These are phyloP conservation scores for Claviceps sp. DNA, from an alignment of 2,329 filamentous ascomycete species.

Conservation along the genomic window DNA sequence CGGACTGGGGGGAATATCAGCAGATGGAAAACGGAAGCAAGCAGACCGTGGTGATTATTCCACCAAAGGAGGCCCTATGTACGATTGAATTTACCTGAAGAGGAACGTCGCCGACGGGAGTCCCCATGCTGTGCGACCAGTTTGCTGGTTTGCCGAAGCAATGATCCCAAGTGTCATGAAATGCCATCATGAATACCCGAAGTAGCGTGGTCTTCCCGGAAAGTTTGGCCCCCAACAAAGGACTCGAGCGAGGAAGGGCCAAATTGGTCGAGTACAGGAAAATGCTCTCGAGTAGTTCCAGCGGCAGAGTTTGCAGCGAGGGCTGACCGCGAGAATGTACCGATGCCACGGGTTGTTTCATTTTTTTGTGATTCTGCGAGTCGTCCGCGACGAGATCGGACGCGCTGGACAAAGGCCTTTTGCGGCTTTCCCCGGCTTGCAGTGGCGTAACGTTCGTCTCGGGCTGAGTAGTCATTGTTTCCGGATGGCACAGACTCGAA, in stretches of 20 bases:
- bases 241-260: slow-evolving; percentile 31
- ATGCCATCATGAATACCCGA: slow-evolving; percentile 23
- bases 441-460: no score
- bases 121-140: no score
- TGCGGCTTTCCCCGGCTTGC: slow-evolving; percentile 10
- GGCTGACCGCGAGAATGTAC: slow-evolving; percentile 7
- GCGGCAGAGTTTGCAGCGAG: slow-evolving; percentile 7
- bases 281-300: slow-evolving; percentile 40
- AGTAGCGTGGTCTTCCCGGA: slow-evolving; percentile 27
- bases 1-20: no score
- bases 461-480: no score
- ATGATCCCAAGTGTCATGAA: slow-evolving; percentile 25
- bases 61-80: no score
- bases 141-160: slow-evolving; percentile 16
- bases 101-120: no score
- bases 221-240: slow-evolving; percentile 31
- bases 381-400: slow-evolving; percentile 4
- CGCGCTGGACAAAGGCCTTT: slow-evolving; percentile 8
- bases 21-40: no score
- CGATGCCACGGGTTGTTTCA: slow-evolving; percentile 15
- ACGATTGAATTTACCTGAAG: no score
- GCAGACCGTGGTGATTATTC: no score
- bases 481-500: no score
- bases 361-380: slow-evolving; percentile 10
- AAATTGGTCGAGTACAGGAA: slow-evolving; percentile 36